Conservation (phyloP, 495 filamentous ascomycete genomes). For the Haplographium delicatum region DNA sequence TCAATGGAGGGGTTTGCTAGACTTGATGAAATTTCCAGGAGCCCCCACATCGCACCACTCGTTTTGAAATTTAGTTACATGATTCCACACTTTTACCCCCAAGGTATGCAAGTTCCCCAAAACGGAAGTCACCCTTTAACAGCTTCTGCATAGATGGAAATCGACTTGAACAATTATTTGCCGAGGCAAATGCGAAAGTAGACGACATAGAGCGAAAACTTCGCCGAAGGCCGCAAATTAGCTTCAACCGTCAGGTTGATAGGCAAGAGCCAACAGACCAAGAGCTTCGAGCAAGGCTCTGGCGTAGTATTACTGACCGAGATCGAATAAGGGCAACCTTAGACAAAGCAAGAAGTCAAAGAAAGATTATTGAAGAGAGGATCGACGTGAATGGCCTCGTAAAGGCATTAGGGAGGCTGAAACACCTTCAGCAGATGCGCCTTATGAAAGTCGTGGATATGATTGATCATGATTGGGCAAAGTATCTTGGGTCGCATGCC, state of each 20-base stretch:
- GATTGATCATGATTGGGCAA: constrained; percentile 3
- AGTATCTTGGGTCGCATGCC: constrained; percentile 1
- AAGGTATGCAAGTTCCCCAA: constrained; percentile 28
- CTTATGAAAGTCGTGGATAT: constrained; percentile 58
- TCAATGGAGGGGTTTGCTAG: constrained; percentile 51
- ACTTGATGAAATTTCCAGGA: constrained; percentile 44
- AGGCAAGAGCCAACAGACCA: constrained; percentile 1
- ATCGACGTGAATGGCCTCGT: not conserved
- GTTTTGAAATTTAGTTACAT: constrained; percentile 68
- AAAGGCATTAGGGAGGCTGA: constrained; percentile 47
- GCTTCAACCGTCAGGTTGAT: not conserved
- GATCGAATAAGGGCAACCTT: constrained; percentile 28
- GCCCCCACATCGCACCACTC: constrained; percentile 50
- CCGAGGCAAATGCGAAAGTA: not conserved
- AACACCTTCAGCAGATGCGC: constrained; percentile 50
- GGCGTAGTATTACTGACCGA: constrained; percentile 23
- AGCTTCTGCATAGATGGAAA: not conserved
- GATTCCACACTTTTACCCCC: constrained; percentile 62
- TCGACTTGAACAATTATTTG: constrained; percentile 2
- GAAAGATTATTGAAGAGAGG: constrained; percentile 2
- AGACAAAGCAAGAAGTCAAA: constrained; percentile 11
- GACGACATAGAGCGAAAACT: not conserved
- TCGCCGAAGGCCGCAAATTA: not conserved
- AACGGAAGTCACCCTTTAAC: not conserved
- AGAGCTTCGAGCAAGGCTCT: constrained; percentile 1